Percentiles rank a stretch among this genome's conserved stretches.
Evolutionary conservation across 2,329 filamentous ascomycete species (phyloP).

Genomic region (Pseudocercospora vitis): DNA sequence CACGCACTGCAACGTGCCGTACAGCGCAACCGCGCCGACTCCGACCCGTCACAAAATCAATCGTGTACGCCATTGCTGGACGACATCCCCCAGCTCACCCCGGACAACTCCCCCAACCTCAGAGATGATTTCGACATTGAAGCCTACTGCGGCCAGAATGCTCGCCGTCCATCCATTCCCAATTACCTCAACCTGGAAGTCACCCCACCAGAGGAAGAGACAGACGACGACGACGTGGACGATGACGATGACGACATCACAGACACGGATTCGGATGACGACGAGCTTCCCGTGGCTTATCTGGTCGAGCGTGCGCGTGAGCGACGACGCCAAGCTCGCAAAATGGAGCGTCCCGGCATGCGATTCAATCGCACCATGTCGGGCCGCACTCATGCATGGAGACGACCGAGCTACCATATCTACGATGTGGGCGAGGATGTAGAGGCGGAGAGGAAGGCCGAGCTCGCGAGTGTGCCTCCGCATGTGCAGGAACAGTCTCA

Average conservation of each 20-base stretch:
- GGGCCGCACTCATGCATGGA: conserved; percentile 36
- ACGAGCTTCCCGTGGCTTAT: conserved; percentile 31
- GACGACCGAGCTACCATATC: conserved; percentile 33
- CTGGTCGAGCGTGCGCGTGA: conserved; percentile 28
- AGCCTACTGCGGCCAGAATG: conserved; percentile 17
- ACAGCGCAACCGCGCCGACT: conserved; percentile 25
- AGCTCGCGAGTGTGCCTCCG: conserved; percentile 18
- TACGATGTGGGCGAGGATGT: conserved; percentile 33
- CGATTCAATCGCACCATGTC: conserved; percentile 33
- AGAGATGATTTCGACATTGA: conserved; percentile 34
- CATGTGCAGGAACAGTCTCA: too few relatives aligned
- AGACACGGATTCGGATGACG: conserved; percentile 25
- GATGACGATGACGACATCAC: conserved; percentile 28
- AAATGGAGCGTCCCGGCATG: conserved; percentile 33
- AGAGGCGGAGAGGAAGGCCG: conserved; percentile 31
- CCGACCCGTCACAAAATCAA: conserved; percentile 15
- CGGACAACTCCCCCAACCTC: conserved; percentile 35
- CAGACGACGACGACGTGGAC: conserved; percentile 22
- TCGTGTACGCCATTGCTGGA: conserved; percentile 26
- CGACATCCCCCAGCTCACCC: conserved; percentile 35
- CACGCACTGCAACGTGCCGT: conserved; percentile 31
- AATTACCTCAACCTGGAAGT: conserved; percentile 25
- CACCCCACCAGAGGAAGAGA: conserved; percentile 21
- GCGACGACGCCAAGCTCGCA: conserved; percentile 21
- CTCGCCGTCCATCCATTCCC: conserved; percentile 21